These are phyloP conservation scores for Cutaneotrichosporon dermatis DNA, from an alignment of 1,284 basidiomycete species.

Conservation along the genomic window DNA sequence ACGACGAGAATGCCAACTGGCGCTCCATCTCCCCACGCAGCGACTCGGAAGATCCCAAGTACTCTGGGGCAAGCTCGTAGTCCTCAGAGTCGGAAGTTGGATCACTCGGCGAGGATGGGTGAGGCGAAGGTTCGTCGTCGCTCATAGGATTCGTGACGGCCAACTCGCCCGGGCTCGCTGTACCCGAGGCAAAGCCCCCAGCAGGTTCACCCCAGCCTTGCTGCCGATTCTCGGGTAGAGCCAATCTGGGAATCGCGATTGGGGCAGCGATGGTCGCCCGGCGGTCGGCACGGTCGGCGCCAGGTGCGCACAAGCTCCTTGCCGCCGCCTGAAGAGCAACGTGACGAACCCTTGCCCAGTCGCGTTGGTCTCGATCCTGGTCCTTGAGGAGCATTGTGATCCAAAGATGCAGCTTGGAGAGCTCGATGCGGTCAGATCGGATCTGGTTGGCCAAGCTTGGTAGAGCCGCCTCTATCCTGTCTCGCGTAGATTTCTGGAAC, in stretches of 20 bases:
- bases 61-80: constrained; percentile 18
- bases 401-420: constrained; percentile 68
- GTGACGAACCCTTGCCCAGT: constrained; percentile 63
- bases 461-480: constrained; percentile 62
- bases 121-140: not conserved
- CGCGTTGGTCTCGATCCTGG: constrained; percentile 64
- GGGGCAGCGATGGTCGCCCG: constrained; percentile 21
- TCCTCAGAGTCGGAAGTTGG: constrained; percentile 8
- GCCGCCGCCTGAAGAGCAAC: constrained; percentile 68
- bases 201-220: not conserved
- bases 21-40: constrained; percentile 10
- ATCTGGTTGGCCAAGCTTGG: constrained; percentile 65
- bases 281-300: constrained; percentile 17
- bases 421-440: constrained; percentile 63
- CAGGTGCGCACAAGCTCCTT: constrained; percentile 46
- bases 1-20: constrained; percentile 1
- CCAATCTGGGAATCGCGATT: constrained; percentile 17
- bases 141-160: not conserved
- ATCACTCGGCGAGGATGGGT: not conserved
- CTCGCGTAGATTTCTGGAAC: constrained; percentile 76
- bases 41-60: constrained; percentile 11
- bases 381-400: constrained; percentile 70
- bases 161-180: constrained; percentile 1
- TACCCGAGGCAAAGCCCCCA: not conserved
- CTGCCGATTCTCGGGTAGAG: constrained; percentile 8